Percentiles rank a stretch among this genome's conserved stretches.
Evolutionary conservation across 352 stramenopile species (phyloP).

Genomic region (Achlya hypogyna): DNA sequence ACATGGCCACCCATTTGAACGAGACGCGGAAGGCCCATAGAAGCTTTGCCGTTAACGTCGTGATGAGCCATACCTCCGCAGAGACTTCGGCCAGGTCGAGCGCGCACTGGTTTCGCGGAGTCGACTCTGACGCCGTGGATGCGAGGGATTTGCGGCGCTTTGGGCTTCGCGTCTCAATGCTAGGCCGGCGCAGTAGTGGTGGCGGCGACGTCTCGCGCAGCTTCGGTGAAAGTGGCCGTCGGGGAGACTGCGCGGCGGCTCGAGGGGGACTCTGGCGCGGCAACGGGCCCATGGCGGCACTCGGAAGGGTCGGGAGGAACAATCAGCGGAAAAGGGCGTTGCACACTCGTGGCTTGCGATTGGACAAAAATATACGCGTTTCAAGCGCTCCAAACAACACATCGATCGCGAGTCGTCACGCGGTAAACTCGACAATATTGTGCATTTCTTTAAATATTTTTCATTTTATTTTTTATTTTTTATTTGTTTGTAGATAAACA

Average conservation of each 20-base stretch:
- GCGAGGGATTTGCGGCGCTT: not conserved
- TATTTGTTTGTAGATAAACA: too few relatives aligned
- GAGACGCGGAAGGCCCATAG: slow-evolving; percentile 63
- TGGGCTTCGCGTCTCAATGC: not conserved
- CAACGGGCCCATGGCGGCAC: not conserved
- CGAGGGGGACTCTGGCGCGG: too few relatives aligned
- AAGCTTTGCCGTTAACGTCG: slow-evolving; percentile 54
- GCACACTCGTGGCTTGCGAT: not conserved
- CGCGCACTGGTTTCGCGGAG: not conserved
- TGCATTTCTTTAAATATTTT: too few relatives aligned
- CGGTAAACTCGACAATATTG: too few relatives aligned
- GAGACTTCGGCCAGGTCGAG: slow-evolving; percentile 10
- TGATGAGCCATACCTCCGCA: slow-evolving; percentile 40
- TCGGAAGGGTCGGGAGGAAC: too few relatives aligned
- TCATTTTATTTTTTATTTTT: too few relatives aligned
- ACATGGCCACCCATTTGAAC: slow-evolving; percentile 57
- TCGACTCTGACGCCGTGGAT: not conserved
- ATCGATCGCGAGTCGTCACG: not conserved
- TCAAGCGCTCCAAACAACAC: not conserved
- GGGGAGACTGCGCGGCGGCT: too few relatives aligned
- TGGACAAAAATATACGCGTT: not conserved
- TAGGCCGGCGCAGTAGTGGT: not conserved
- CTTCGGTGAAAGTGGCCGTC: too few relatives aligned
- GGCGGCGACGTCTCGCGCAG: not conserved
- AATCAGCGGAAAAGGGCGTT: not conserved